phyloP scores from a whole-genome alignment of 441 rosid genomes.

The Pelargonium citronellum region DNA sequence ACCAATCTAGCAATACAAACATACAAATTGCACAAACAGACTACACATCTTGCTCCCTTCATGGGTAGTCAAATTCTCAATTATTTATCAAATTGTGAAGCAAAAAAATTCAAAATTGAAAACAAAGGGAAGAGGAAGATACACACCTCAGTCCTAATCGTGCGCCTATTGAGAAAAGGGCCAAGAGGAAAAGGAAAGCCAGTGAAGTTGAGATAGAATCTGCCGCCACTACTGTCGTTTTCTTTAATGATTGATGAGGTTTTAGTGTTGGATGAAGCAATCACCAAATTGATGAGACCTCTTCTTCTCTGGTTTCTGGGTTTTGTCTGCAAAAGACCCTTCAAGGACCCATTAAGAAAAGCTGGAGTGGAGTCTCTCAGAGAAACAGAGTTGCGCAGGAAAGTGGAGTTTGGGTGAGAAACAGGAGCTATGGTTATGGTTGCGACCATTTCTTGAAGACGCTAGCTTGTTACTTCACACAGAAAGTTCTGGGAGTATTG shows the following conservation, averaged over 20 bases:
- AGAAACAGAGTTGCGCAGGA: conserved; percentile 37
- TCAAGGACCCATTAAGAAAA: conserved; percentile 44
- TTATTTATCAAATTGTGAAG: no score
- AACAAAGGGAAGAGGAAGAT: conserved; percentile 13
- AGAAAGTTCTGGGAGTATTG: no score
- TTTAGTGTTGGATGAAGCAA: conserved; percentile 39
- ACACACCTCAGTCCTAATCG: conserved; percentile 76
- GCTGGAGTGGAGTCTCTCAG: conserved; percentile 32
- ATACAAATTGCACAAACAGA: no score
- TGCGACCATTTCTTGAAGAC: conserved; percentile 37
- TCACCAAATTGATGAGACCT: conserved; percentile 35
- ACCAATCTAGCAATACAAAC: no score
- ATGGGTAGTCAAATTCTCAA: not conserved
- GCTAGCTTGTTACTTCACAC: not conserved
- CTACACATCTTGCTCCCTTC: no score
- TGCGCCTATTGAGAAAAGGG: conserved; percentile 85
- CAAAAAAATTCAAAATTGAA: no score
- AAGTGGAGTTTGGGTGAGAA: conserved; percentile 43
- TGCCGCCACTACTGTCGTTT: conserved; percentile 30
- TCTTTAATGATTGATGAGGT: conserved; percentile 24
- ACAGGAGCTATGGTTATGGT: conserved; percentile 34
- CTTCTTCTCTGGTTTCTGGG: conserved; percentile 31
- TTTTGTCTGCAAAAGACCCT: conserved; percentile 33
- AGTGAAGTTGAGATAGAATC: conserved; percentile 77
- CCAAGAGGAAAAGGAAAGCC: conserved; percentile 98